These are phyloP conservation scores for Deinandra increscens DNA, from an alignment of 129 eudicot genomes.

Conservation along the genomic window DNA sequence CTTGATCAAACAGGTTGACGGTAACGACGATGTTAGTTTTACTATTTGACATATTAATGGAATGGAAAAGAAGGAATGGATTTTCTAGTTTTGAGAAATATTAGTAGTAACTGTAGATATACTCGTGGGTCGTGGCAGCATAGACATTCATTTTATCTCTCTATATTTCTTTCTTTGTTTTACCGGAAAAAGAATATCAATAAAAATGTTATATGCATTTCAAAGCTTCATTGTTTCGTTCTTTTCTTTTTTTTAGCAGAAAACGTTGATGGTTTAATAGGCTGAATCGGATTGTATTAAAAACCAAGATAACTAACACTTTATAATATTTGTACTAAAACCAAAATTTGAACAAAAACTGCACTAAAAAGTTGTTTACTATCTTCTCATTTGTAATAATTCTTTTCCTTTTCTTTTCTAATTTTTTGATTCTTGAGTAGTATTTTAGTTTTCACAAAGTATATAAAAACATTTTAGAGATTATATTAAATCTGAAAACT, in stretches of 20 bases:
- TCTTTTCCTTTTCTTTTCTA: too few species aligned
- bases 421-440: neutral
- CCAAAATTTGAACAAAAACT: too few species aligned
- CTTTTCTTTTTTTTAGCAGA: too few species aligned
- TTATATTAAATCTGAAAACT: too few species aligned
- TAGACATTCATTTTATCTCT: conserved; percentile 43
- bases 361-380: too few species aligned
- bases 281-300: too few species aligned
- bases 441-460: neutral
- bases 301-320: too few species aligned
- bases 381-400: too few species aligned
- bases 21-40: conserved; percentile 9
- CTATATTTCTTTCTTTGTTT: conserved; percentile 26
- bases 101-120: conserved; percentile 36
- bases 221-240: conserved; percentile 6
- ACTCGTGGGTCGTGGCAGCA: conserved; percentile 24
- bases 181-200: conserved; percentile 18
- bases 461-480: neutral
- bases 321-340: too few species aligned
- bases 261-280: too few species aligned
- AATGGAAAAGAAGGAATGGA: conserved; percentile 11
- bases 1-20: conserved; percentile 46
- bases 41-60: conserved; percentile 3
- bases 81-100: neutral
- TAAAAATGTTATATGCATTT: conserved; percentile 28